A percentile compares a stretch with the other conserved stretches of the same genome.
Evolutionary conservation across 2,329 filamentous ascomycete species (phyloP).

Genomic region (Stachybotrys echinatus): DNA sequence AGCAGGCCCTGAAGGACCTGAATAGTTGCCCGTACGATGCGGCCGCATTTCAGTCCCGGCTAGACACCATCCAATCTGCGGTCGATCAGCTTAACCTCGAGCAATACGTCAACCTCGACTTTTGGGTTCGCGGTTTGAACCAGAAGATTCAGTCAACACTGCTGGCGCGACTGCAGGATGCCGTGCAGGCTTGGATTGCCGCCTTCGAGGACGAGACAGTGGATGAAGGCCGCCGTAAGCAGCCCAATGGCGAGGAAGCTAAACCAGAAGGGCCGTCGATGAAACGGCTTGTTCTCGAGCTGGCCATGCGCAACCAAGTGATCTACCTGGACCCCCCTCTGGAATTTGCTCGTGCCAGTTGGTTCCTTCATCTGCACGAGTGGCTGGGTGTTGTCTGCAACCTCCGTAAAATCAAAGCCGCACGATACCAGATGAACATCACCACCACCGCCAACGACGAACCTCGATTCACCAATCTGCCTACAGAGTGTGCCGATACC

Average conservation of each 20-base stretch:
- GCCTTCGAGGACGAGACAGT: constrained; percentile 66
- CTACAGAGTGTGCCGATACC: constrained; percentile 73
- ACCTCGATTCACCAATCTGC: constrained; percentile 76
- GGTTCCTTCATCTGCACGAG: constrained; percentile 86
- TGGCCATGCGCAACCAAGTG: constrained; percentile 96
- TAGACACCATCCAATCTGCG: constrained; percentile 83
- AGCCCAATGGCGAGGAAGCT: constrained; percentile 36
- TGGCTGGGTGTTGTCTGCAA: constrained; percentile 94
- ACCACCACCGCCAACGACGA: constrained; percentile 62
- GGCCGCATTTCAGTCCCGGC: constrained; percentile 69
- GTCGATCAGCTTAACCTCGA: constrained; percentile 97
- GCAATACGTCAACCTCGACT: constrained; percentile 87
- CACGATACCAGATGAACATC: constrained; percentile 86
- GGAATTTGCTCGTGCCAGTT: constrained; percentile 85
- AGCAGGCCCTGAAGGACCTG: constrained; percentile 78
- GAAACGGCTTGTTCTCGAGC: constrained; percentile 75
- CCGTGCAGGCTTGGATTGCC: constrained; percentile 81
- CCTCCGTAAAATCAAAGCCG: constrained; percentile 88
- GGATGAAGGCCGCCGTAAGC: constrained; percentile 49
- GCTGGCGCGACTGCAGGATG: constrained; percentile 74
- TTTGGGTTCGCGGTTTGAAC: constrained; percentile 88
- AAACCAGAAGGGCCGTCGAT: constrained; percentile 58
- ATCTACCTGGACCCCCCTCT: constrained; percentile 94
- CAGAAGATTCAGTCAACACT: constrained; percentile 76
- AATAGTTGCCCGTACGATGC: constrained; percentile 79